A percentile compares a stretch with the other conserved stretches of the same genome.
These are phyloP conservation scores for Talaromyces sp. DNA, from an alignment of 2,329 filamentous ascomycete genomes.

Conservation along the genomic window DNA sequence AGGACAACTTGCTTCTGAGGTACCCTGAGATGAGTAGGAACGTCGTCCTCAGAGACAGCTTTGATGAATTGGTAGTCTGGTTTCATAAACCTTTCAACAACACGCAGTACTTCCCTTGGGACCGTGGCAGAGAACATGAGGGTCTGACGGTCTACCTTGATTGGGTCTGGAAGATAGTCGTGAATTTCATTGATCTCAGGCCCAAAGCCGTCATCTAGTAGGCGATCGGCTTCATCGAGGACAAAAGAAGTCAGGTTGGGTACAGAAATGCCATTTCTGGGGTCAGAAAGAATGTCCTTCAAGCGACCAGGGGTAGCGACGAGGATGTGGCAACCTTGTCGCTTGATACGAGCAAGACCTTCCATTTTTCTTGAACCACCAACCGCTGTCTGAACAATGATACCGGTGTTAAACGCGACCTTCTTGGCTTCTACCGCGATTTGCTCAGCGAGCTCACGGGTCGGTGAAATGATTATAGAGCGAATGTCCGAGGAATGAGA, in stretches of 20 bases:
- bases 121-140: conserved; percentile 95
- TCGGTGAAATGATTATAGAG: conserved; percentile 59
- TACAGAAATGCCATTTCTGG: conserved; percentile 58
- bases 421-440: conserved; percentile 68
- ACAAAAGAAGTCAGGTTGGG: conserved; percentile 57
- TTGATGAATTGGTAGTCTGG: conserved; percentile 82
- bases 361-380: conserved; percentile 76
- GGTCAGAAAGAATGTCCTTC: conserved; percentile 72
- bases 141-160: conserved; percentile 71
- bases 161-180: conserved; percentile 57
- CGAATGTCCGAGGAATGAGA: conserved; percentile 49
- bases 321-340: conserved; percentile 78
- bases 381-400: conserved; percentile 74
- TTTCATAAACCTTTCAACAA: conserved; percentile 76
- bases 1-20: conserved; percentile 72
- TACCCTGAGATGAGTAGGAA: conserved; percentile 77
- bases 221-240: conserved; percentile 63
- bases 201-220: conserved; percentile 65
- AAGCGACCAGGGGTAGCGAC: conserved; percentile 88
- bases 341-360: conserved; percentile 65
- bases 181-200: conserved; percentile 61
- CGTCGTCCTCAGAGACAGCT: conserved; percentile 77
- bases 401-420: conserved; percentile 60
- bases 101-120: conserved; percentile 71
- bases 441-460: conserved; percentile 60